A percentile compares a stretch with the other conserved stretches of the same genome.
phyloP scores from a whole-genome alignment of 2,329 filamentous ascomycete species.

The Diplodia mutila region DNA sequence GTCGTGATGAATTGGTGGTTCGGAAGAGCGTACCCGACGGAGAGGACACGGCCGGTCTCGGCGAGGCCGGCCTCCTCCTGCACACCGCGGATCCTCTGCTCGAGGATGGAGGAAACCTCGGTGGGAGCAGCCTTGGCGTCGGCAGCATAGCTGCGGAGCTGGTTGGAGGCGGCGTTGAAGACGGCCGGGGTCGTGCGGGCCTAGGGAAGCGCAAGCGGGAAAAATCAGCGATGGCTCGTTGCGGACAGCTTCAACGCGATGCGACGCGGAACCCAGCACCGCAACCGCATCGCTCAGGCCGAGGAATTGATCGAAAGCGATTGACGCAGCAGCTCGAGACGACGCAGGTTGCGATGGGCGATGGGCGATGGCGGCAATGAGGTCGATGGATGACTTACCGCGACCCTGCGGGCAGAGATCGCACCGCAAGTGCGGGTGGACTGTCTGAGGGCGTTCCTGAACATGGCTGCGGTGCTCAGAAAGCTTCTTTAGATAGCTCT shows the following conservation, averaged over 20 bases:
- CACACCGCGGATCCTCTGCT: conserved; percentile 98
- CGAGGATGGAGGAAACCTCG: conserved; percentile 98
- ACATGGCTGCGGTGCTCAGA: conserved; percentile 69
- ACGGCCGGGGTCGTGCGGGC: conserved; percentile 82
- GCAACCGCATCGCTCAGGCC: not conserved
- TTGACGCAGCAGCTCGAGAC: conserved; percentile 46
- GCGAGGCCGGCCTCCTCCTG: conserved; percentile 95
- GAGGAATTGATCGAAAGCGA: not conserved
- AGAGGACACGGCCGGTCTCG: conserved; percentile 98
- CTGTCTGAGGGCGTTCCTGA: conserved; percentile 97
- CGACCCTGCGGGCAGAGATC: conserved; percentile 85
- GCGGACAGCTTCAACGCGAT: conserved; percentile 36
- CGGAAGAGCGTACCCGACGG: conserved; percentile 81
- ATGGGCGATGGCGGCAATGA: conserved; percentile 41
- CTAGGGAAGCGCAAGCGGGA: conserved; percentile 56
- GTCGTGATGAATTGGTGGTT: conserved; percentile 35
- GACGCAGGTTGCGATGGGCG: conserved; percentile 47
- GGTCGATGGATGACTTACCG: conserved; percentile 72
- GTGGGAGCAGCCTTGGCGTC: conserved; percentile 95
- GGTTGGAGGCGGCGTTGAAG: conserved; percentile 70
- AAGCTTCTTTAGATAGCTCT: conserved; percentile 45
- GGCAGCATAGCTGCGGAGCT: conserved; percentile 84
- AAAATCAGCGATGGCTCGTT: conserved; percentile 54
- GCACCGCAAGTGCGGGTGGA: conserved; percentile 93
- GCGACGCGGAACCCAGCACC: conserved; percentile 2